Percentiles rank a stretch among this genome's conserved stretches.
Evolutionary conservation across 805 yeast species (phyloP).

Genomic region (Jamesozyma spencerorum): DNA sequence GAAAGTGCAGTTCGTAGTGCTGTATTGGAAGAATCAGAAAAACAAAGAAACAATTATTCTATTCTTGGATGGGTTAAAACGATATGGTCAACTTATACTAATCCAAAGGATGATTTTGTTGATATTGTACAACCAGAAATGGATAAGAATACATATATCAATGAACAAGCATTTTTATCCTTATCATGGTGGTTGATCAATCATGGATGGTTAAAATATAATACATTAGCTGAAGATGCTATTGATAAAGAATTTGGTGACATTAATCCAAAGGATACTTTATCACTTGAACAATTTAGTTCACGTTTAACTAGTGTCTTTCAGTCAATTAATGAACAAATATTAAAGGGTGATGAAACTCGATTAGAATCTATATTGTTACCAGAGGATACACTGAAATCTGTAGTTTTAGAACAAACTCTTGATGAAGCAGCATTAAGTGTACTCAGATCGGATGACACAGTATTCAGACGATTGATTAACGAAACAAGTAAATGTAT

Average conservation of each 20-base stretch:
- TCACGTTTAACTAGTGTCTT: conserved; percentile 32
- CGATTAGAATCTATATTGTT: conserved; percentile 34
- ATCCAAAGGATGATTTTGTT: neutral
- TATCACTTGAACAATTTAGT: conserved; percentile 54
- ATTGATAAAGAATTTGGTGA: conserved; percentile 54
- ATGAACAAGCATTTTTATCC: conserved; percentile 76
- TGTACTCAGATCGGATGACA: conserved; percentile 18
- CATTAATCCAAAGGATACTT: conserved; percentile 63
- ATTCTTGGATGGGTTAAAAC: conserved; percentile 5
- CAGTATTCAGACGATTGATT: conserved; percentile 31
- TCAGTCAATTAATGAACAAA: conserved; percentile 24
- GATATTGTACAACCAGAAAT: neutral
- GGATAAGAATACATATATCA: conserved; percentile 32
- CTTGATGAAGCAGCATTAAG: conserved; percentile 35
- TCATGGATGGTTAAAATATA: conserved; percentile 65
- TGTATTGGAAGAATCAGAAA: conserved; percentile 31
- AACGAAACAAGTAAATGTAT: conserved; percentile 40
- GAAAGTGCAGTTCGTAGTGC: conserved; percentile 70
- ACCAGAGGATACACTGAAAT: conserved; percentile 40
- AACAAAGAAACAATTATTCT: conserved; percentile 6
- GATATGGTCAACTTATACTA: neutral
- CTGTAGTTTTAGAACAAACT: conserved; percentile 46
- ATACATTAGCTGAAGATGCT: conserved; percentile 42
- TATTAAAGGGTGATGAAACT: neutral
- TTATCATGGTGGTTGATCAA: conserved; percentile 92